Evolutionary conservation across 2,329 filamentous ascomycete genomes (phyloP).

Genomic region (Aureobasidium pullulans): DNA sequence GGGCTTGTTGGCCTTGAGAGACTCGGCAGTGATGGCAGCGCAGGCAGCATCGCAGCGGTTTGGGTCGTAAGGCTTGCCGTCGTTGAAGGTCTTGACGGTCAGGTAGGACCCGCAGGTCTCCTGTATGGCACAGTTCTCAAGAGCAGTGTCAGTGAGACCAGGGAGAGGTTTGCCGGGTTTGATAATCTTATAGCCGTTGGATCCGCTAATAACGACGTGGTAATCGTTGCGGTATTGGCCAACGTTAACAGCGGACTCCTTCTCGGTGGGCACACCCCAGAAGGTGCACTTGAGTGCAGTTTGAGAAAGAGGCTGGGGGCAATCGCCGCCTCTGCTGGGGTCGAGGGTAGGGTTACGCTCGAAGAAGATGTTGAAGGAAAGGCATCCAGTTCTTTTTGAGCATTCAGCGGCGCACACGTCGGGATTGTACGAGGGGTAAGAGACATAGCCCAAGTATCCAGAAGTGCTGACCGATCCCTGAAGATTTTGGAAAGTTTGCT

Average conservation of each 20-base stretch:
- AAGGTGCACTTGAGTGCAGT: constrained; percentile 27
- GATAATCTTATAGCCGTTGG: constrained; percentile 29
- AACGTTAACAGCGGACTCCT: constrained; percentile 24
- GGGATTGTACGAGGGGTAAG: constrained; percentile 5
- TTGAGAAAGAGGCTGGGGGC: constrained; percentile 28
- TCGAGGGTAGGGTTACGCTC: constrained; percentile 30
- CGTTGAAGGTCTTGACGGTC: too few relatives aligned
- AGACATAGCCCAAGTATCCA: constrained; percentile 12
- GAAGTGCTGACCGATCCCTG: constrained; percentile 14
- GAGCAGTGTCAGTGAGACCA: constrained; percentile 20
- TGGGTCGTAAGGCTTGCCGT: constrained; percentile 18
- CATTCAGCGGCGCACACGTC: constrained; percentile 9
- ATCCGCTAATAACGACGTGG: constrained; percentile 36
- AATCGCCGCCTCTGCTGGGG: constrained; percentile 23
- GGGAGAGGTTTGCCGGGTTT: constrained; percentile 12
- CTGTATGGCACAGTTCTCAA: neutral
- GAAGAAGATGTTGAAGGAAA: constrained; percentile 17
- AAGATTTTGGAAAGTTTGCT: constrained; percentile 19
- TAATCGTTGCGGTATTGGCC: constrained; percentile 29
- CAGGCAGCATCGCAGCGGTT: constrained; percentile 22
- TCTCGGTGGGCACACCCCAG: constrained; percentile 24
- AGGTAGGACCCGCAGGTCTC: too few relatives aligned
- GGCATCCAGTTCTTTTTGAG: constrained; percentile 5
- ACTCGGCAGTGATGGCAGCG: constrained; percentile 2
- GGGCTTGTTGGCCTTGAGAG: constrained; percentile 9